phyloP scores from a whole-genome alignment of 2,329 filamentous ascomycete genomes.

The Neobulgaria alba region DNA sequence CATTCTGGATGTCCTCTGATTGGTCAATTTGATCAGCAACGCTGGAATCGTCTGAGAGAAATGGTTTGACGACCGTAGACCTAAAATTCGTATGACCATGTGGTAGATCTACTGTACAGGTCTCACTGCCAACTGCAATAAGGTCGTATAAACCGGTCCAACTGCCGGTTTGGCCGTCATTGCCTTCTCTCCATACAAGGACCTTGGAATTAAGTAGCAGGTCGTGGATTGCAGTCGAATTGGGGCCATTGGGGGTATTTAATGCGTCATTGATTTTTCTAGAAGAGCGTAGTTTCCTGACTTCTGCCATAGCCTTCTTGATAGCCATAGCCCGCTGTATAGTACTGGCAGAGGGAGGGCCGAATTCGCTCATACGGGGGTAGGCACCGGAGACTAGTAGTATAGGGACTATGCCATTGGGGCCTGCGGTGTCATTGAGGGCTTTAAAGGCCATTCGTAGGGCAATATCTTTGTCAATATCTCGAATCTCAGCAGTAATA shows the following conservation, averaged over 20 bases:
- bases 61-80: conserved; percentile 1
- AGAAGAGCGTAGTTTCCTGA: conserved; percentile 2
- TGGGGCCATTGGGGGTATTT: conserved; percentile 1
- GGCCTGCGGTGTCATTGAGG: not conserved
- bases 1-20: no score
- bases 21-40: no score
- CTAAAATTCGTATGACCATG: conserved; percentile 1
- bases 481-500: not conserved
- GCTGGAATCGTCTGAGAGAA: no score
- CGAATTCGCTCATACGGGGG: not conserved
- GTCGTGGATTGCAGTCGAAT: conserved; percentile 1
- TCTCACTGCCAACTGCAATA: not conserved
- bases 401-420: not conserved
- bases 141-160: conserved; percentile 1
- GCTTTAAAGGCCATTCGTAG: conserved; percentile 3
- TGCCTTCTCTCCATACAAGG: conserved; percentile 6
- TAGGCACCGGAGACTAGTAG: conserved; percentile 3
- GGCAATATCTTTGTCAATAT: not conserved
- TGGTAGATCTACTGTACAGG: not conserved
- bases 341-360: not conserved
- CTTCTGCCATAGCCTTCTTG: conserved; percentile 5
- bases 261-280: conserved; percentile 5
- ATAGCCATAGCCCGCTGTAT: conserved; percentile 2
- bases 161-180: not conserved
- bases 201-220: conserved; percentile 4